phyloP scores from a whole-genome alignment of 2,329 filamentous ascomycete genomes.

The Biscogniauxia marginata region DNA sequence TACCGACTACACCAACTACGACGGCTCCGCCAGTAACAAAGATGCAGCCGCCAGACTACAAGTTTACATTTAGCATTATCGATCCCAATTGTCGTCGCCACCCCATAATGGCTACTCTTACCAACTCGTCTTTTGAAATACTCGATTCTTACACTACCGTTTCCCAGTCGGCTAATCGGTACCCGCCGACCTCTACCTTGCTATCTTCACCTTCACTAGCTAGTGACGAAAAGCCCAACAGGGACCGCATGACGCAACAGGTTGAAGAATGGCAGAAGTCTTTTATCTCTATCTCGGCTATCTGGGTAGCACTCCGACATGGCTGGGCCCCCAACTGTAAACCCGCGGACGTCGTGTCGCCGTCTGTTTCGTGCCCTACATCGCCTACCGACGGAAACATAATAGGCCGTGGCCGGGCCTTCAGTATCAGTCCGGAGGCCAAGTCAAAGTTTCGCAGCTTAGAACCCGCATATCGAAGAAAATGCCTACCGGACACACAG shows the following conservation, averaged over 20 bases:
- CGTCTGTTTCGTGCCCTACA: constrained; percentile 8
- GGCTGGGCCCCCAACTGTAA: constrained; percentile 42
- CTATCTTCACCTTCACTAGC: constrained; percentile 17
- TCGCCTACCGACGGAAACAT: constrained; percentile 6
- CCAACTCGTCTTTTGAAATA: constrained; percentile 63
- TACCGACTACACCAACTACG: constrained; percentile 25
- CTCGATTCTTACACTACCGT: constrained; percentile 65
- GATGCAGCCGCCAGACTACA: constrained; percentile 41
- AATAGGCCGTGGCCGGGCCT: constrained; percentile 19
- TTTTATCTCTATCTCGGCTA: constrained; percentile 51
- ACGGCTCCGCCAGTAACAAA: constrained; percentile 18
- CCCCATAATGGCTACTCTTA: constrained; percentile 71
- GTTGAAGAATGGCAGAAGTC: constrained; percentile 45
- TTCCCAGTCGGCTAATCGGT: constrained; percentile 47
- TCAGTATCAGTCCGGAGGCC: constrained; percentile 17
- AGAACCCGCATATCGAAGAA: constrained; percentile 13
- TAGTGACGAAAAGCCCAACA: constrained; percentile 9
- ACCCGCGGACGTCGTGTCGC: constrained; percentile 26
- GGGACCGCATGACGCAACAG: constrained; percentile 34
- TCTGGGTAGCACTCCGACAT: constrained; percentile 50
- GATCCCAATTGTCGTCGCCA: constrained; percentile 67
- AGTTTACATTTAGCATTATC: constrained; percentile 77
- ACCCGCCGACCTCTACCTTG: constrained; percentile 44
- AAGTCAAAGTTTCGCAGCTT: constrained; percentile 7
- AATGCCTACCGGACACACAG: constrained; percentile 11